Evolutionary conservation across 257 asterid species (phyloP).

Genomic region (Solanum sejunctum): DNA sequence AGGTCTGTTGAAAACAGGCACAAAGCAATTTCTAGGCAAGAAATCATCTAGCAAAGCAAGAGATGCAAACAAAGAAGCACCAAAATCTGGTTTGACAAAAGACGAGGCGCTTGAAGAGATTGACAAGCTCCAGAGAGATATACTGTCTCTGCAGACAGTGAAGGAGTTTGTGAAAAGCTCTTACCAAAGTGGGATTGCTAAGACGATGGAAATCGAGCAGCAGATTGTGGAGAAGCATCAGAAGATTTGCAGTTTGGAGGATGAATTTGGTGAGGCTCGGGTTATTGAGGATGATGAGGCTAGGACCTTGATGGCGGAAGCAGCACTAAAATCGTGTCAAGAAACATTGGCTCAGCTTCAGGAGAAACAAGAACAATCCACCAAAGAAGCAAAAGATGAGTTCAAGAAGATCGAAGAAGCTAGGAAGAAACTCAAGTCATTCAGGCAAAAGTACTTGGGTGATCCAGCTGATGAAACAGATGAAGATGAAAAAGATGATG

Average conservation of each 20-base stretch:
- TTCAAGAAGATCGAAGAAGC: constrained; percentile 51
- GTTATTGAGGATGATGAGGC: constrained; percentile 83
- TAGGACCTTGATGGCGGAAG: constrained; percentile 75
- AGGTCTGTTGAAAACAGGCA: constrained; percentile 31
- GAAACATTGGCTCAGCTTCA: constrained; percentile 51
- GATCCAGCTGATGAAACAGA: constrained; percentile 13
- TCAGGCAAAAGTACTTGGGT: constrained; percentile 17
- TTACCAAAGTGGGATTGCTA: constrained; percentile 57
- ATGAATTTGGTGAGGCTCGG: constrained; percentile 47
- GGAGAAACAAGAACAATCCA: constrained; percentile 45
- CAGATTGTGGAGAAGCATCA: constrained; percentile 68
- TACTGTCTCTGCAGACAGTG: constrained; percentile 57
- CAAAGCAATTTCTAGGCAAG: constrained; percentile 33
- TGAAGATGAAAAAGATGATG: neutral
- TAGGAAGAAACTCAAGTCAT: constrained; percentile 21
- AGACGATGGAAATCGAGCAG: constrained; percentile 69
- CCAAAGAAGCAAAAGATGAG: constrained; percentile 43
- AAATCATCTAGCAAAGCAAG: constrained; percentile 5
- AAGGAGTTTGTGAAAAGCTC: constrained; percentile 91
- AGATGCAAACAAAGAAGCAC: neutral
- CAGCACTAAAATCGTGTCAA: constrained; percentile 72
- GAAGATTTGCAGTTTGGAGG: constrained; percentile 49
- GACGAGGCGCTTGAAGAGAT: constrained; percentile 62
- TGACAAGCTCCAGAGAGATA: constrained; percentile 71
- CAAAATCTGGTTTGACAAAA: constrained; percentile 41